Percentiles rank a stretch among this genome's conserved stretches.
These are phyloP conservation scores for Blakeslea trispora DNA, from an alignment of 371 early-diverging fungal species.

Conservation along the genomic window DNA sequence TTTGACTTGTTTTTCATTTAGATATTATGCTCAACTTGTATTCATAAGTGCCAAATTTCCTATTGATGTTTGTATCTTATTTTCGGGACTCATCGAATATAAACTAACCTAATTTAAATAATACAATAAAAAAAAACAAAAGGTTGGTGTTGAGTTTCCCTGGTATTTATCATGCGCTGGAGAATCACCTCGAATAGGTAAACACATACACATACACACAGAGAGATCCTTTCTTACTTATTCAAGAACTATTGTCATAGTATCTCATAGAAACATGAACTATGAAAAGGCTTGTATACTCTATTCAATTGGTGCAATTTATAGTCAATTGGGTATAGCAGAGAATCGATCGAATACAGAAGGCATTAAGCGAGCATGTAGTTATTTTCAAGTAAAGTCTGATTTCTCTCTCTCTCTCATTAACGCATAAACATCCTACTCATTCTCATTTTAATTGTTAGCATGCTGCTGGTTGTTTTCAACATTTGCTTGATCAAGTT, in stretches of 20 bases:
- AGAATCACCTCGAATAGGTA: slow-evolving; percentile 36
- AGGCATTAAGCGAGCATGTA: slow-evolving; percentile 76
- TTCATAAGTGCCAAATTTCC: slow-evolving; percentile 83
- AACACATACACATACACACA: no score
- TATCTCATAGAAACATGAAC: slow-evolving; percentile 66
- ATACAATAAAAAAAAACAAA: no score
- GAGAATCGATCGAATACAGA: slow-evolving; percentile 72
- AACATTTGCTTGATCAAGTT: slow-evolving; percentile 57
- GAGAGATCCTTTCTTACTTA: no score
- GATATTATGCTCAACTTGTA: slow-evolving; percentile 86
- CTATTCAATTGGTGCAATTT: slow-evolving; percentile 84
- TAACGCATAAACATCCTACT: background rate
- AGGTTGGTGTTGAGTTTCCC: slow-evolving; percentile 71
- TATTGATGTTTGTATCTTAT: slow-evolving; percentile 74
- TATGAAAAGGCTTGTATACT: slow-evolving; percentile 84
- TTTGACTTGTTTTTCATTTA: slow-evolving; percentile 18
- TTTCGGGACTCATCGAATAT: no score
- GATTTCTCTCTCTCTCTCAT: no score
- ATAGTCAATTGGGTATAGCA: slow-evolving; percentile 73
- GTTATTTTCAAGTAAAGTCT: slow-evolving; percentile 71
- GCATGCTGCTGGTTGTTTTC: slow-evolving; percentile 85
- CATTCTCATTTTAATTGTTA: slow-evolving; percentile 18
- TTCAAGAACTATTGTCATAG: no score
- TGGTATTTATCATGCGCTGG: slow-evolving; percentile 61
- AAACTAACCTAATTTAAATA: no score